phyloP scores from a whole-genome alignment of 148 eudicot species.

The Limonium bicolor region DNA sequence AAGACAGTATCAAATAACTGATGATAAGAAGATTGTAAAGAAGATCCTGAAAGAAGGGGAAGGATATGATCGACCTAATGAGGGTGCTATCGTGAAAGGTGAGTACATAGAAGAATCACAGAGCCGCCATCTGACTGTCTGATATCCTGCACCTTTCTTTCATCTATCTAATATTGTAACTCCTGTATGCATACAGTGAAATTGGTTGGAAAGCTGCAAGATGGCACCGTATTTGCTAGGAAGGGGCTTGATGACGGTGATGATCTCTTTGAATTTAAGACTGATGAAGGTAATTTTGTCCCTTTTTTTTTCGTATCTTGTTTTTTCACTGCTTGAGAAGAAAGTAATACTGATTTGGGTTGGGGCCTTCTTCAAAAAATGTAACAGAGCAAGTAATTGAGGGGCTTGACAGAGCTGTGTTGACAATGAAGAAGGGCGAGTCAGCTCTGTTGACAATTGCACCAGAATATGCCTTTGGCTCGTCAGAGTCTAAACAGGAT shows the following conservation, averaged over 20 bases:
- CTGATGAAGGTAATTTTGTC: slow-evolving; percentile 62
- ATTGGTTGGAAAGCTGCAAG: slow-evolving; percentile 73
- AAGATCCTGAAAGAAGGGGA: slow-evolving; percentile 84
- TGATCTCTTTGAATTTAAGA: slow-evolving; percentile 61
- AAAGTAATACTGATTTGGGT: not conserved
- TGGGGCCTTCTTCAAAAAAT: not conserved
- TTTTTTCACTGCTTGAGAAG: not conserved
- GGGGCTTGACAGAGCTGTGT: slow-evolving; percentile 74
- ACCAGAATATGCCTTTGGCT: slow-evolving; percentile 82
- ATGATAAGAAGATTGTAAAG: slow-evolving; percentile 77
- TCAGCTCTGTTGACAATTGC: slow-evolving; percentile 50
- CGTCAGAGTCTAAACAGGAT: slow-evolving; percentile 67
- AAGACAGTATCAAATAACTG: slow-evolving; percentile 69
- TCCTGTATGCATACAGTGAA: slow-evolving; percentile 37
- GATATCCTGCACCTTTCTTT: not conserved
- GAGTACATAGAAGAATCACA: slow-evolving; percentile 3
- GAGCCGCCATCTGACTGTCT: not conserved
- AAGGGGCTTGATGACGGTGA: slow-evolving; percentile 59
- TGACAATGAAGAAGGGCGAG: slow-evolving; percentile 92
- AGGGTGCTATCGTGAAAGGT: slow-evolving; percentile 77
- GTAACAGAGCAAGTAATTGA: slow-evolving; percentile 84
- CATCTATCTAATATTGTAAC: not conserved
- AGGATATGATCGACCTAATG: slow-evolving; percentile 75
- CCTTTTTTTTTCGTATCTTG: too few species aligned
- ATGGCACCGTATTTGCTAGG: slow-evolving; percentile 63